Evolutionary conservation across 164 flowering plant genomes (phyloP).

Genomic region (Annona cherimola): DNA sequence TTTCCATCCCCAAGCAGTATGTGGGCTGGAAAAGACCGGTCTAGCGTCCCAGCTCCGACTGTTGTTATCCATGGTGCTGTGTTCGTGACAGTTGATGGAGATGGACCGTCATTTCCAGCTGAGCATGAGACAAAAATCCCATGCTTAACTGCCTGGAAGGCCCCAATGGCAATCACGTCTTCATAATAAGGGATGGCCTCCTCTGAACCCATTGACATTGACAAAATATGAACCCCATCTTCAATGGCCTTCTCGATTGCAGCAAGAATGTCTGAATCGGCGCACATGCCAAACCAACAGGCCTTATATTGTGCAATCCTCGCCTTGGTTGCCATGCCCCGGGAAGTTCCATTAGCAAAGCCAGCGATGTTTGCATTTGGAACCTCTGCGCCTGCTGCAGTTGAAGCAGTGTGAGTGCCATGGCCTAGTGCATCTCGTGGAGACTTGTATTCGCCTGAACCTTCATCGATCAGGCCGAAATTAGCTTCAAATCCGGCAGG

Average conservation of each 20-base stretch:
- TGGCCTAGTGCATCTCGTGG: constrained; percentile 7
- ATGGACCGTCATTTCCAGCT: constrained; percentile 6
- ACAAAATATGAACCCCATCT: constrained; percentile 10
- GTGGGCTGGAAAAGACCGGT: not conserved
- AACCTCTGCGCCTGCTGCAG: constrained; percentile 1
- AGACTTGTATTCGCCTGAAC: not conserved
- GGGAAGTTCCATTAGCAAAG: constrained; percentile 1
- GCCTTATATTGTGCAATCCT: constrained; percentile 7
- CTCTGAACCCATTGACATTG: not conserved
- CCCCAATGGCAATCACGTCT: constrained; percentile 4
- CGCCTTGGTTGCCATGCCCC: constrained; percentile 6
- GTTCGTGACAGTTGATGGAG: not conserved
- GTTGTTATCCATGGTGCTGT: constrained; percentile 11
- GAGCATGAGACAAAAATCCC: constrained; percentile 11
- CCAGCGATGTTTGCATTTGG: not conserved
- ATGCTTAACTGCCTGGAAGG: constrained; percentile 2
- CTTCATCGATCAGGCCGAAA: not conserved
- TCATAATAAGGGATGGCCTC: not conserved
- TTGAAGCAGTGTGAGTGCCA: constrained; percentile 14
- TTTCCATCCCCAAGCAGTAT: constrained; percentile 6
- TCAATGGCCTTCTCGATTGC: constrained; percentile 10
- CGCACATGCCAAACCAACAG: not conserved
- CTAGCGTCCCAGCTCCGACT: constrained; percentile 9
- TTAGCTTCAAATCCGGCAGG: not conserved
- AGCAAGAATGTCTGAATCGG: constrained; percentile 1